These are phyloP conservation scores for Taphrina deformans DNA, from an alignment of 1,139 yeast species.

Conservation along the genomic window DNA sequence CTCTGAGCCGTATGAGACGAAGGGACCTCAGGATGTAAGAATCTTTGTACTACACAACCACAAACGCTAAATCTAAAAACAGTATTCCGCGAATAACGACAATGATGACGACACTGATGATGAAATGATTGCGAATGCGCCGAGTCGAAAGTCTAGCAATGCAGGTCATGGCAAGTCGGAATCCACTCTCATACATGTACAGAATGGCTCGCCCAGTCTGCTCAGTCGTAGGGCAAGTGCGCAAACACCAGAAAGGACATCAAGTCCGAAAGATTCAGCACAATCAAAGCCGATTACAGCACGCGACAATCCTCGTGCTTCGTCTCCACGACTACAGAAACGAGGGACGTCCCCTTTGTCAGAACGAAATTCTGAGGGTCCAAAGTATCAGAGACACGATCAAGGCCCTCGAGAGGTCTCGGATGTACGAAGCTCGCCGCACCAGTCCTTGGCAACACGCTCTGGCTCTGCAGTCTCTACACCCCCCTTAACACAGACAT, in stretches of 20 bases:
- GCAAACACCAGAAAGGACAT: neutral
- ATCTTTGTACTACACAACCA: neutral
- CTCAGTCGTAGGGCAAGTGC: neutral
- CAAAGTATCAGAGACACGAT: conserved; percentile 1
- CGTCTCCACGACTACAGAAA: conserved; percentile 1
- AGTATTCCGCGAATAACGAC: conserved; percentile 17
- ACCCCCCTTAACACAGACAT: neutral
- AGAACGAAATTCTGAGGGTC: neutral
- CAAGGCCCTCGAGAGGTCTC: neutral
- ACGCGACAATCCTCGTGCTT: neutral
- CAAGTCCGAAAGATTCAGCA: neutral
- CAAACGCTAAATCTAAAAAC: neutral
- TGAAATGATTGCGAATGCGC: neutral
- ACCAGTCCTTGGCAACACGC: neutral
- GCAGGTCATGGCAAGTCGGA: conserved; percentile 1
- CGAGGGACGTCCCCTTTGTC: conserved; percentile 2
- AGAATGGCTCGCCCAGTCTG: neutral
- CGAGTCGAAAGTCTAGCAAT: conserved; percentile 2
- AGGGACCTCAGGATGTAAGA: conserved; percentile 22
- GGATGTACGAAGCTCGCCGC: conserved; percentile 20
- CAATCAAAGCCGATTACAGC: neutral
- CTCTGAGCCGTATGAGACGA: conserved; percentile 12
- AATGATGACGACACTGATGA: conserved; percentile 27
- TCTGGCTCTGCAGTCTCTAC: neutral
- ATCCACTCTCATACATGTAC: neutral